These are phyloP conservation scores for Ajuga chamaepitys DNA, from an alignment of 257 asterid species.

Conservation along the genomic window DNA sequence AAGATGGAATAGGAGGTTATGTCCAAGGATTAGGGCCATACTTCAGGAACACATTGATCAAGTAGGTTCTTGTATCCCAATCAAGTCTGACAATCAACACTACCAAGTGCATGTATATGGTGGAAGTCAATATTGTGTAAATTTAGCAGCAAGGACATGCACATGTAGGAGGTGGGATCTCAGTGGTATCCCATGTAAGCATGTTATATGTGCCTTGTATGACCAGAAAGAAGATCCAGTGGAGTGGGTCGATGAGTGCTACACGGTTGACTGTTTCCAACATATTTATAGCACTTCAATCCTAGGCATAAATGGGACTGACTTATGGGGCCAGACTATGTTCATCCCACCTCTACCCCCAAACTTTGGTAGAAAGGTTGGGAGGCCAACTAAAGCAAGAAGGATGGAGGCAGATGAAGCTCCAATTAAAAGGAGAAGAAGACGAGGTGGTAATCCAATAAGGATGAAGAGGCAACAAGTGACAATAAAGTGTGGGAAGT, in stretches of 20 bases:
- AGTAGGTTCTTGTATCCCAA: neutral
- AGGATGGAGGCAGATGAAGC: neutral
- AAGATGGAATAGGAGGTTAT: neutral
- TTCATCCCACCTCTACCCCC: neutral
- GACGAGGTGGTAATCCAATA: too few relatives aligned
- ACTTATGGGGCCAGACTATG: neutral
- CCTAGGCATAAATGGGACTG: too few relatives aligned
- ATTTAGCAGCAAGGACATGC: neutral
- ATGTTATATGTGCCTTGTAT: neutral
- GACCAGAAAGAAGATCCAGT: neutral
- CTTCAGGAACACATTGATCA: neutral
- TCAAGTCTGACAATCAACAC: neutral
- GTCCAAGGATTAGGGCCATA: neutral
- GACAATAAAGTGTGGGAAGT: neutral
- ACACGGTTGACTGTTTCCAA: neutral
- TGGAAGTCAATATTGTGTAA: neutral
- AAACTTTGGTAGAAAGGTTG: too few relatives aligned
- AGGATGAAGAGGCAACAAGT: neutral
- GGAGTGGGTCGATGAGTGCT: neutral
- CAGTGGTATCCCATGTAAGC: neutral
- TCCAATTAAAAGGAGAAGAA: too few relatives aligned
- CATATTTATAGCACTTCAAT: neutral
- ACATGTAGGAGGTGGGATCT: neutral
- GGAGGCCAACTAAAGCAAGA: neutral
- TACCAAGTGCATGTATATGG: neutral